Evolutionary conservation across 352 stramenopile species (phyloP), one percentile per base, ranked within the genome.

Genomic region (Pythium folliculosum): DNA sequence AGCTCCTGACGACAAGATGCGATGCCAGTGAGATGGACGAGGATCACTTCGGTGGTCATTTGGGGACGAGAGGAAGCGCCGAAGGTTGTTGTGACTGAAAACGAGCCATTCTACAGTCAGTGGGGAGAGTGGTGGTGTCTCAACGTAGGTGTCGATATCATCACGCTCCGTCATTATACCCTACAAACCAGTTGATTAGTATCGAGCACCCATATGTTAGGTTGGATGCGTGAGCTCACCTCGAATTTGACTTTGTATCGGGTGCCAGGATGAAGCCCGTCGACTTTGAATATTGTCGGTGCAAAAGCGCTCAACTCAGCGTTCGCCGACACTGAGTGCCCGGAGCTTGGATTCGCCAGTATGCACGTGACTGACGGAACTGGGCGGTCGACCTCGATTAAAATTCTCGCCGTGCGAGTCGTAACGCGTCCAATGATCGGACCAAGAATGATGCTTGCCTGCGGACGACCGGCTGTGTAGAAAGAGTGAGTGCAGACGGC

Each of bases 371-470:
- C 71, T 35, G 73, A 82, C 0, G 67, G 22, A 9, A 77, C 80
- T 3, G 63, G 23, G 0, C 77, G 78, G 52, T 91, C 83, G 21
- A 91, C 54, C 44, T 91, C 85, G 38, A 93, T 57, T 3, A 93
- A 71, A 30, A 93, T 82, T 21, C 85, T 71, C 1, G 76, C 76
- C 23, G 82, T 77, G 14, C 71, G 66, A 8, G 78, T 71, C n/a
- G 80, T 87, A 16, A 91, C 73, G 17, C 77, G 73, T 25, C 85
- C 83, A 27, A 93, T 62, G n/a, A 93, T 67, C 12, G 85, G 85
- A 3, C 85, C 85, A 9, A 91, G 27, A 25, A 91, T 32, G 1
- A 93, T 47, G 1, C 66, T 73, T 8, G 85, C 77, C 13, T 81
- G 70, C 1, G 72, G 63, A 16, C 74, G 66, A 27, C 74, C 59